Evolutionary conservation across 495 filamentous ascomycete genomes (phyloP).

Genomic region (Immersiella caudata): DNA sequence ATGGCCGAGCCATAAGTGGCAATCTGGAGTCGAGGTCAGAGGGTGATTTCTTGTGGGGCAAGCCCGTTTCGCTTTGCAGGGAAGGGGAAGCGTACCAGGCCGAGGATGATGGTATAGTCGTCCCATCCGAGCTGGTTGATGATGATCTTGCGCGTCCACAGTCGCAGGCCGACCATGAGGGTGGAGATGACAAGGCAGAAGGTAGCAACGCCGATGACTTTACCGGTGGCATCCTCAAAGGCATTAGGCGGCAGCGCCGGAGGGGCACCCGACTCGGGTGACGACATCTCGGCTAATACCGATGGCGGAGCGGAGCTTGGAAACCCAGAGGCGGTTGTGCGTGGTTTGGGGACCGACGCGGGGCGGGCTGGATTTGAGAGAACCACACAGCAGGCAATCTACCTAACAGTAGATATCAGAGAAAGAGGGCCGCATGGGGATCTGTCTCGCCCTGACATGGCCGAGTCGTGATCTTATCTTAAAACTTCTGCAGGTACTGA

Average conservation of each 20-base stretch:
- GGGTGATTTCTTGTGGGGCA: too few species aligned
- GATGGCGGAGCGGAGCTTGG: not conserved
- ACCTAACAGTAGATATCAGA: too few species aligned
- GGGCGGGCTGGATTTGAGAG: not conserved
- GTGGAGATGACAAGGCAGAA: slow-evolving; percentile 29
- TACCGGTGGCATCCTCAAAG: slow-evolving; percentile 23
- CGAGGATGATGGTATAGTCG: slow-evolving; percentile 29
- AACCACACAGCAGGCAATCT: too few species aligned
- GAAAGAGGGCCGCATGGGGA: too few species aligned
- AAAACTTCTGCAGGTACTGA: too few species aligned
- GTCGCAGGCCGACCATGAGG: slow-evolving; percentile 27
- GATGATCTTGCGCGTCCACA: slow-evolving; percentile 30
- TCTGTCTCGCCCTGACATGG: too few species aligned
- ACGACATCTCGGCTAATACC: not conserved
- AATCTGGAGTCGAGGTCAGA: not conserved
- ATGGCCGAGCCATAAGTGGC: slow-evolving; percentile 25
- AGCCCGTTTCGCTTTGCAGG: too few species aligned
- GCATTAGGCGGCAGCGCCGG: slow-evolving; percentile 27
- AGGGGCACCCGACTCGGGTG: not conserved
- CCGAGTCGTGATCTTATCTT: too few species aligned
- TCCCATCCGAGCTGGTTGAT: slow-evolving; percentile 33
- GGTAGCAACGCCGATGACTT: slow-evolving; percentile 27
- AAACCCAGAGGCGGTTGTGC: not conserved
- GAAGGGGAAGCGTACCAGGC: slow-evolving; percentile 24
- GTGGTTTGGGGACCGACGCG: not conserved